Conservation (phyloP, 768 basidiomycete genomes). For the Rhodotorula toruloides region DNA sequence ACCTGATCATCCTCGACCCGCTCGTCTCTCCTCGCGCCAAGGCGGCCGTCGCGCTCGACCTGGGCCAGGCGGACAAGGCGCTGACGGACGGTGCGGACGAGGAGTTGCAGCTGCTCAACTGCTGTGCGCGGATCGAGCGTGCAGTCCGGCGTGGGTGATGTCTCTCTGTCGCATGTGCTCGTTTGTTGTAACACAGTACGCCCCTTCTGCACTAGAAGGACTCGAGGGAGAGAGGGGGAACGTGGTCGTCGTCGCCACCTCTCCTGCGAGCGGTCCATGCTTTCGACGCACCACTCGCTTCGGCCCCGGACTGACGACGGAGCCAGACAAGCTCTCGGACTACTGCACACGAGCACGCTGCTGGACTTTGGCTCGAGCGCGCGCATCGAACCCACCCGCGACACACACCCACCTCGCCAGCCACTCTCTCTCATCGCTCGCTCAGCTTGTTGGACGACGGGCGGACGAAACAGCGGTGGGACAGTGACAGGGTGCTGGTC, state of each 20-base stretch:
- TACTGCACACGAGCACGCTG: no score
- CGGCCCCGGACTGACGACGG: no score
- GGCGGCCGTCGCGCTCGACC: constrained; percentile 67
- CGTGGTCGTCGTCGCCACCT: neutral
- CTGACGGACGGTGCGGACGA: constrained; percentile 95
- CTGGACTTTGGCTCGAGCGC: no score
- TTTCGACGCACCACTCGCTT: no score
- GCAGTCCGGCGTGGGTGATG: constrained; percentile 8
- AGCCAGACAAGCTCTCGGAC: no score
- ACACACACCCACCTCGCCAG: no score
- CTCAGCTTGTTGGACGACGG: no score
- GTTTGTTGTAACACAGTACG: constrained; percentile 1
- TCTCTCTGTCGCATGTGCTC: no score
- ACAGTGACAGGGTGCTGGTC: no score
- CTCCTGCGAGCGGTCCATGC: neutral
- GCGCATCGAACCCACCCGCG: no score
- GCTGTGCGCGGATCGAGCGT: constrained; percentile 61
- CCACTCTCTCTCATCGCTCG: no score
- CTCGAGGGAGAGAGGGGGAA: neutral
- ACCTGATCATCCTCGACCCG: constrained; percentile 76
- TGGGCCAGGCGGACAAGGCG: constrained; percentile 94
- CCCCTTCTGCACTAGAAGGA: neutral
- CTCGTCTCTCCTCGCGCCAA: constrained; percentile 75
- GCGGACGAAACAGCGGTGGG: no score
- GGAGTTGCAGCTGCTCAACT: constrained; percentile 87